Base-by-base conservation (phyloP, 805 yeast species). In the Isabelozyma pseudorhagii region DNA sequence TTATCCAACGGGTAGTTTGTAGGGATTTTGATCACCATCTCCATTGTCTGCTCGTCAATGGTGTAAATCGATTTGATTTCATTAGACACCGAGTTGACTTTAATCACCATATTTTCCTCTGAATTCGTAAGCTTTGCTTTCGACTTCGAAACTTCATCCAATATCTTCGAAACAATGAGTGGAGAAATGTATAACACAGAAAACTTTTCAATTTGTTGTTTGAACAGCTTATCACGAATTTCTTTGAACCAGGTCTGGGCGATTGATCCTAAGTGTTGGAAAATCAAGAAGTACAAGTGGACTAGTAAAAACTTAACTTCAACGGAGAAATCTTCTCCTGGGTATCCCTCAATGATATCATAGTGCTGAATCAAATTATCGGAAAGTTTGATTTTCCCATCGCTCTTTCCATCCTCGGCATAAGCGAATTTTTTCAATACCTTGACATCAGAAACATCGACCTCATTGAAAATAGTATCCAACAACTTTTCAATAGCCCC, bases 21-120 rank as follows among this genome's bases (percentile, higher is more conserved):
- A 0, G 98, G 98, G 7, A 93, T 69, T 42, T 77, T 77, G 52
- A 93, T 82, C 0, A 83, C 79, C 72, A 96, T 80, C 58, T 89
- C 96, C 78, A 92, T 77, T 25, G 80, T 81, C 60, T 91, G 96
- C 49, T 92, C 97, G 65, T 92, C 98, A 49, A 92, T 88, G 43
- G 82, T 72, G 63, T 88, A 91, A 1, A 78, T 71, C 1, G 90
- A 85, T 53, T 79, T 84, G 51, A 92, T 81, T 62, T 90, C 97
- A 54, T 82, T 80, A 2, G 82, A 71, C 4, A 76, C 71, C 47
- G 71, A 75, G 60, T 84, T 85, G 31, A 89, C 75, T 62, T 81
- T 85, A 45, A 90, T 79, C 1, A 78, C 76, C 65, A 82, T 74
- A 29, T 76, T 77, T 13, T 74, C 77, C 48, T 75, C 81, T 18